Base-by-base conservation (phyloP, 2,329 filamentous ascomycete species). In the Diplodia mutila region DNA sequence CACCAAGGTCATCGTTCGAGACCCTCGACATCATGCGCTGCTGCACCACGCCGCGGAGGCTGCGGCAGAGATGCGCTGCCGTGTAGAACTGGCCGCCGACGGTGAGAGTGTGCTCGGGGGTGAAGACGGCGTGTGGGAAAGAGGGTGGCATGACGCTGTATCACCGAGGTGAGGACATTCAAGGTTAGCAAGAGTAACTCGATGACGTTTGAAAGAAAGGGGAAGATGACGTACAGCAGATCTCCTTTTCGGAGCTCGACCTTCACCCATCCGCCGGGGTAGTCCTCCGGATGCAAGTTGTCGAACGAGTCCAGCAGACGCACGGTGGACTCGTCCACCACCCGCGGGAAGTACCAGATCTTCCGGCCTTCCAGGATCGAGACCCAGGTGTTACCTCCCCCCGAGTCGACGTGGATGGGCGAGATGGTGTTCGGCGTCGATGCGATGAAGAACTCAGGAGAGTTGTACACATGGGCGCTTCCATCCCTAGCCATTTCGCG, bases 51-150 rank as follows among this genome's bases (percentile, higher is more conserved):
- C 6, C 16, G 6, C 32, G 16, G 3, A 37, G 14, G 0, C 29
- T 1, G 1, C n/a, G 27, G 6, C n/a, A 14, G 6, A 55, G 53
- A n/a, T 34, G 32, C 9, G 25, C 1, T 6, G 53, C 53, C 0
- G 53, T 55, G 29, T 55, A 55, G 18, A 55, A 55, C 12, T 34
- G 27, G 6, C 53, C 53, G 27, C 53, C 53, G 16, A 55, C 53
- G 1, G n/a, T 12, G 4, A 55, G 53, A 8, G 29, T 34, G 29
- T 37, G 25, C 3, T 55, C 53, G 7, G 53, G 27, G 3, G 53
- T 55, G n/a, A n/a, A 55, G 6, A 55, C 53, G 32, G 53, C 53
- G 25, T 55, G 53, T 4, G 53, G 53, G 16, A 34, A n/a, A 1
- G 25, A n/a, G 18, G 53, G 53, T 27, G 53, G 53, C 53, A 55